phyloP scores from a whole-genome alignment of 805 yeast species.

The Wilhelminamyces savonicus region DNA sequence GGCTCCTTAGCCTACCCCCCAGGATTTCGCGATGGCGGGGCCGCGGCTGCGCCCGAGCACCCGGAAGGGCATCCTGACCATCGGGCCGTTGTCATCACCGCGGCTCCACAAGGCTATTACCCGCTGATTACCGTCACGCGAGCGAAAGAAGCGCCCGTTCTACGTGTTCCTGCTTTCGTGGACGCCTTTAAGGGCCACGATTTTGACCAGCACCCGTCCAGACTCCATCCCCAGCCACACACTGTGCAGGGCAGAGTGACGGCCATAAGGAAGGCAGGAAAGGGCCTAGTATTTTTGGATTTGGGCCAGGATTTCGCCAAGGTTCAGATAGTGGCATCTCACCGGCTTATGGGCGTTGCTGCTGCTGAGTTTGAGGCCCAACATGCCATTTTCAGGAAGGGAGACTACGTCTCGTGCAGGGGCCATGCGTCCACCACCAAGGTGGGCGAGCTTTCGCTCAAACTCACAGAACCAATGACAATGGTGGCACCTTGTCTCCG shows the following conservation, averaged over 20 bases:
- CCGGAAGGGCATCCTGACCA: too few species aligned
- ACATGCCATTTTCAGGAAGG: slow-evolving; percentile 49
- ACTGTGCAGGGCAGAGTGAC: slow-evolving; percentile 50
- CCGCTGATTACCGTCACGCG: slow-evolving; percentile 5
- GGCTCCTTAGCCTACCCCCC: too few species aligned
- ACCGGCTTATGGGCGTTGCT: slow-evolving; percentile 37
- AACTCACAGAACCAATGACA: slow-evolving; percentile 41
- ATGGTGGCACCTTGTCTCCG: slow-evolving; percentile 62
- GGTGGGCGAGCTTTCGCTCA: slow-evolving; percentile 72
- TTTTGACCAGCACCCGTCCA: slow-evolving; percentile 8
- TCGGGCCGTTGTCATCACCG: slow-evolving; percentile 5
- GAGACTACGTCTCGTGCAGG: slow-evolving; percentile 61
- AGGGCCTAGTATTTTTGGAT: slow-evolving; percentile 65
- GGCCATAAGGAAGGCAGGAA: slow-evolving; percentile 59
- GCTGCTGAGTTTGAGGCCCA: slow-evolving; percentile 35
- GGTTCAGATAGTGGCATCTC: slow-evolving; percentile 60
- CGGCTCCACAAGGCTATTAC: slow-evolving; percentile 6
- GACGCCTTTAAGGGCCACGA: slow-evolving; percentile 15
- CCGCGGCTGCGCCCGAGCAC: too few species aligned
- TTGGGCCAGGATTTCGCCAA: slow-evolving; percentile 50
- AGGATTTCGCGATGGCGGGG: too few species aligned
- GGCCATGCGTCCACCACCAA: slow-evolving; percentile 76
- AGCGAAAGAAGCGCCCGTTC: slow-evolving; percentile 2
- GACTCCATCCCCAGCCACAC: slow-evolving; percentile 2
- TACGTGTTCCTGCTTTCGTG: slow-evolving; percentile 37